These are phyloP conservation scores for Salvia hispanica DNA, from an alignment of 257 asterid genomes.

Conservation along the genomic window DNA sequence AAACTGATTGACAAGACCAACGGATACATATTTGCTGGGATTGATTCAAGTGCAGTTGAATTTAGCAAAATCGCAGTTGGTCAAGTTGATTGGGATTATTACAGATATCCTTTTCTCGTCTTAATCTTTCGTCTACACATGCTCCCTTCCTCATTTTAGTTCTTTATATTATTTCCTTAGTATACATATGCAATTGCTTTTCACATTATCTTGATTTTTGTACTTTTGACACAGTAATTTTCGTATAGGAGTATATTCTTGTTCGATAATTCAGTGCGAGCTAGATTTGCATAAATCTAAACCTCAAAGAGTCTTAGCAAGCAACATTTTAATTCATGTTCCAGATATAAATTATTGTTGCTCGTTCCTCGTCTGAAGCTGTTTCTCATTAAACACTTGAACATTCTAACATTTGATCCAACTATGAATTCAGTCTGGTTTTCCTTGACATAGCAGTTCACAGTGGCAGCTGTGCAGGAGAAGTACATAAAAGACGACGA, in stretches of 20 bases:
- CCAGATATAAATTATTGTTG: not conserved
- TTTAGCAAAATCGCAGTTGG: slow-evolving; percentile 94
- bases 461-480: slow-evolving; percentile 99
- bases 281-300: not conserved
- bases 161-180: slow-evolving; percentile 6
- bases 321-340: not conserved
- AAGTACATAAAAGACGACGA: slow-evolving; percentile 89
- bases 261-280: not conserved
- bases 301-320: not conserved
- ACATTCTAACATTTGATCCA: not conserved
- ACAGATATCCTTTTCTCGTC: slow-evolving; percentile 78
- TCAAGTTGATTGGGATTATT: slow-evolving; percentile 87
- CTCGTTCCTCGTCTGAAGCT: not conserved
- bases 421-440: slow-evolving; percentile 22
- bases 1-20: slow-evolving; percentile 89
- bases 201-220: not conserved
- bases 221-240: not conserved
- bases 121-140: not conserved
- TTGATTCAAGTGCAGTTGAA: slow-evolving; percentile 82
- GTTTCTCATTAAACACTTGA: not conserved
- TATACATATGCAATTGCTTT: not conserved
- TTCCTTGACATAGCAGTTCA: slow-evolving; percentile 61
- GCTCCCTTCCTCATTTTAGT: not conserved
- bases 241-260: not conserved
- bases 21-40: slow-evolving; percentile 87